A percentile compares a stretch with the other conserved stretches of the same genome.
These are phyloP conservation scores for Martiniozyma asiatica DNA, from an alignment of 1,139 yeast species.

Conservation along the genomic window DNA sequence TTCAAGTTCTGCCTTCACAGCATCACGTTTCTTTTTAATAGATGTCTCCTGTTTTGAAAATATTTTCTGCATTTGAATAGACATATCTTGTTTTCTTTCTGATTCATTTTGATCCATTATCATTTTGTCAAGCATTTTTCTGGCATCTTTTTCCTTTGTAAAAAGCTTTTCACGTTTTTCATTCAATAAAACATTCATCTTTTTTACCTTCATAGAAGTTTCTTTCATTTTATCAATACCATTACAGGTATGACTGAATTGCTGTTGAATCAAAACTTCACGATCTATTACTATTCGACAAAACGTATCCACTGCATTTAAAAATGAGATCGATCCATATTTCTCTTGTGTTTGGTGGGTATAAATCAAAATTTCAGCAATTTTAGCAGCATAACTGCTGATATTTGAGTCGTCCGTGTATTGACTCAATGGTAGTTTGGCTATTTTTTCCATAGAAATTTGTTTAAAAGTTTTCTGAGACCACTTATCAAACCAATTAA, in stretches of 20 bases:
- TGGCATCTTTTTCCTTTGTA: constrained; percentile 57
- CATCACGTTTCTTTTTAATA: constrained; percentile 40
- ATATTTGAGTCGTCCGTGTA: constrained; percentile 24
- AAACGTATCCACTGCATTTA: constrained; percentile 41
- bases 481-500: constrained; percentile 91
- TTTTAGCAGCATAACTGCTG: constrained; percentile 31
- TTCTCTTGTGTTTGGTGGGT: constrained; percentile 36
- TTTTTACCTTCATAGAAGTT: constrained; percentile 63
- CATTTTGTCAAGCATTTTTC: constrained; percentile 61
- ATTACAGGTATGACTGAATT: constrained; percentile 57
- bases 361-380: constrained; percentile 32
- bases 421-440: constrained; percentile 40
- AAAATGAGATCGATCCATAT: constrained; percentile 41
- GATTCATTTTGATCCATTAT: constrained; percentile 87
- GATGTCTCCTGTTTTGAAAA: constrained; percentile 56
- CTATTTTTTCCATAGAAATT: constrained; percentile 30
- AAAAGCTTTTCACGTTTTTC: constrained; percentile 39
- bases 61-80: constrained; percentile 63
- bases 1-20: constrained; percentile 54
- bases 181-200: constrained; percentile 42
- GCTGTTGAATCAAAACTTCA: constrained; percentile 43
- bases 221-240: constrained; percentile 73
- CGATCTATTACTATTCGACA: constrained; percentile 30
- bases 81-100: constrained; percentile 79
- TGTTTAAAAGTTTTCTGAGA: constrained; percentile 35